Base-by-base conservation (phyloP, 129 eudicot species). In the Centella asiatica region DNA sequence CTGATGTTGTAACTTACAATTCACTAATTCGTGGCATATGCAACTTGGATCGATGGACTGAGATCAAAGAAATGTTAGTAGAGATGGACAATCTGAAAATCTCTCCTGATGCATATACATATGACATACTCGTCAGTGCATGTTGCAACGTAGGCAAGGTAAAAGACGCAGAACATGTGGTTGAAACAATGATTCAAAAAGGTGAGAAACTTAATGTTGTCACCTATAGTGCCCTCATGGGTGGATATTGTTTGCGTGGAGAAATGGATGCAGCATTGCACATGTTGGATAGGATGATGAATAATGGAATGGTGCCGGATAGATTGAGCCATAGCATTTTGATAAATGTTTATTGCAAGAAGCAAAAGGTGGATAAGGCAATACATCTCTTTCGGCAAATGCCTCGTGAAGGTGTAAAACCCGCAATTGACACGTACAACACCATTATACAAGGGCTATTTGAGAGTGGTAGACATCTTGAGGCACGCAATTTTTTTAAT, bases 341-440 rank as follows among this genome's bases (percentile, higher is more conserved):
- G 13, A 18, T 55, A 10, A 29, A 55, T 31, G 42, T 39, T 0
- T 55, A 17, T 55, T 55, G 60, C 33, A 55, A 55, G 22, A 55
- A 55, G 42, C 1, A 1, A 14, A 28, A 55, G 29, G 60, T 55
- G 4, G 60, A 55, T 2, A 29, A 11, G 18, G 60, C 40, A 4
- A 1, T 29, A 6, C 39, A 29, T 7, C 42, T 55, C 15, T 18
- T 55, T 0, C 14, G 10, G 8, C 23, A 55, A 55, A 29, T 55
- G 40, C 60, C 23, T 14, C 22, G 2, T 55, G 42, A 55, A 55
- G 60, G 40, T 29, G 28, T 55, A 20, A 6, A 19, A 1, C 60
- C 40, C 0, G 18, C 5, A 6, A 18, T 80, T n/a, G 33, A 69
- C 26, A 82, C 82, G 15, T 64, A 45, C 29, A 64, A 4, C 17